Conservation (phyloP, 208 protist species). For the Vickermania spadyakhi region DNA sequence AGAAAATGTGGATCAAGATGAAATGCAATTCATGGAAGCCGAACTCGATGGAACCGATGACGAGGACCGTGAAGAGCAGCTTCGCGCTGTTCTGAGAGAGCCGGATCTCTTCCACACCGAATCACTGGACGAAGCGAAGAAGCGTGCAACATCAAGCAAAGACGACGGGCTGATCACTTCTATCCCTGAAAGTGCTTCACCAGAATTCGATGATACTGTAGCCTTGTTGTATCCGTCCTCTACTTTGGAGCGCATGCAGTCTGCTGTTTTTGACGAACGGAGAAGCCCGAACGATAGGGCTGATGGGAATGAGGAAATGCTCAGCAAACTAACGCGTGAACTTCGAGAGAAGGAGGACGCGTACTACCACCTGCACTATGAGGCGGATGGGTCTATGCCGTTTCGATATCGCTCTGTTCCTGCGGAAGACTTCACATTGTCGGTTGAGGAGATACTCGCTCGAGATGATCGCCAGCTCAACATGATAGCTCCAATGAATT, state of each 20-base stretch:
- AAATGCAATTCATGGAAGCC: slow-evolving; percentile 80
- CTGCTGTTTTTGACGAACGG: neutral
- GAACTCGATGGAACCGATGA: slow-evolving; percentile 27
- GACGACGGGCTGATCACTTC: too few relatives aligned
- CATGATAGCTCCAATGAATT: slow-evolving; percentile 89
- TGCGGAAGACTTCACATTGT: slow-evolving; percentile 77
- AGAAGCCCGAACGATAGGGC: too few relatives aligned
- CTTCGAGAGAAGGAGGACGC: slow-evolving; percentile 74
- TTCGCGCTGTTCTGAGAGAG: slow-evolving; percentile 3
- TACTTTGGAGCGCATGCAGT: neutral
- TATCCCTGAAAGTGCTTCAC: neutral
- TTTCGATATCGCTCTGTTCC: slow-evolving; percentile 83
- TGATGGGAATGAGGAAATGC: slow-evolving; percentile 8
- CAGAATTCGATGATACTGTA: slow-evolving; percentile 13
- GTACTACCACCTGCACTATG: slow-evolving; percentile 76
- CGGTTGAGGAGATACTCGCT: slow-evolving; percentile 77
- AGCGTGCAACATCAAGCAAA: slow-evolving; percentile 3
- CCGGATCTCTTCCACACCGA: slow-evolving; percentile 38
- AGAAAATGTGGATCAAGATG: slow-evolving; percentile 75
- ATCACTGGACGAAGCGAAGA: slow-evolving; percentile 54
- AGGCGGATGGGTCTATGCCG: slow-evolving; percentile 19
- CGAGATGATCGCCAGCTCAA: slow-evolving; percentile 88
- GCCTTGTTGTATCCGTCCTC: slow-evolving; percentile 57
- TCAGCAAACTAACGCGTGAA: slow-evolving; percentile 38
- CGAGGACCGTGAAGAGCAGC: slow-evolving; percentile 3